Evolutionary conservation across 2,329 filamentous ascomycete species (phyloP).

Genomic region (Aureobasidium musti): DNA sequence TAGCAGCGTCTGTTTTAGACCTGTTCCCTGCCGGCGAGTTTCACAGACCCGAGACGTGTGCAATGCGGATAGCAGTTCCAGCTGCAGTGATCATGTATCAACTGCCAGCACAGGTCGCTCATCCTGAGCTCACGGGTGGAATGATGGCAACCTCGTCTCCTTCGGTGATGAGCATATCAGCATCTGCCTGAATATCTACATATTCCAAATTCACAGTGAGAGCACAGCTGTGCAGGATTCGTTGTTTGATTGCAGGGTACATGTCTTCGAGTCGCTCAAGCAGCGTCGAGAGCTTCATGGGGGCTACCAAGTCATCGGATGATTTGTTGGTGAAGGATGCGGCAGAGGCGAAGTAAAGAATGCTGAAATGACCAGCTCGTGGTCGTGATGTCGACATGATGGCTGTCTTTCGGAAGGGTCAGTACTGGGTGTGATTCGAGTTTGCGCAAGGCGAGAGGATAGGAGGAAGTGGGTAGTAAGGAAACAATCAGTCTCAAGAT

Average conservation of each 20-base stretch:
- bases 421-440: neutral
- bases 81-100: too few relatives aligned
- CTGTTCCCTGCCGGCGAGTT: neutral
- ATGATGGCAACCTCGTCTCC: slow-evolving; percentile 87
- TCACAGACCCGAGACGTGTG: too few relatives aligned
- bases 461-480: neutral
- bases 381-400: slow-evolving; percentile 50
- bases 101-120: slow-evolving; percentile 35
- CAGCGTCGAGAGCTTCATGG: slow-evolving; percentile 62
- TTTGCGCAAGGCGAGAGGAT: slow-evolving; percentile 3
- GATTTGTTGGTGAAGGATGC: slow-evolving; percentile 69
- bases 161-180: slow-evolving; percentile 59
- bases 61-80: too few relatives aligned
- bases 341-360: slow-evolving; percentile 81
- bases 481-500: slow-evolving; percentile 15
- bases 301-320: slow-evolving; percentile 66
- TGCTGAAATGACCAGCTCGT: slow-evolving; percentile 67
- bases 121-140: slow-evolving; percentile 84
- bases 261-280: slow-evolving; percentile 67
- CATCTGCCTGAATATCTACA: slow-evolving; percentile 64
- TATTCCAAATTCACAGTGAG: slow-evolving; percentile 82
- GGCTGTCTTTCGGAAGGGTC: neutral
- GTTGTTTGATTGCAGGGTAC: slow-evolving; percentile 68
- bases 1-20: neutral
- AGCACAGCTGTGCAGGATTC: slow-evolving; percentile 70